Evolutionary conservation across 495 filamentous ascomycete genomes (phyloP), one percentile per base, ranked within the genome.

Genomic region (Jackrogersella multiformis): DNA sequence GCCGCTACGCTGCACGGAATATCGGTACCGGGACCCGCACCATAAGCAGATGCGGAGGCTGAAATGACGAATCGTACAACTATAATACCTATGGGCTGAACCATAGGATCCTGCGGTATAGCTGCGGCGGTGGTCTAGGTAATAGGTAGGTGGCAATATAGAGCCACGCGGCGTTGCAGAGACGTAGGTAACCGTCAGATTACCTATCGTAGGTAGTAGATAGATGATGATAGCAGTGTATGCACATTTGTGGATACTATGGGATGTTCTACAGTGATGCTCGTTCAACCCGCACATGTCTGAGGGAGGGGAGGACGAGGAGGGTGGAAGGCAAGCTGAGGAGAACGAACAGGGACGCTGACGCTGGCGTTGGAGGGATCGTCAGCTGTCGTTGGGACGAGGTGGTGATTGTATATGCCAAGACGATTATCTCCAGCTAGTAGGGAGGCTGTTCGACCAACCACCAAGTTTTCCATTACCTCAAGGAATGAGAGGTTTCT

Each of bases 321-420:
- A 15, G 2, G 4, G 35, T 26, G n/a, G 38, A 44, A 34, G 23
- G 32, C 16, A 20, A 21, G 7, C 13, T 13, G 21, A n/a, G 2
- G 5, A 21, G 32, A 6, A 16, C 13, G 35, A 44, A 21, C 30
- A 44, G 24, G 24, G 30, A 10, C 41, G 46, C 21, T 30, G 15
- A 56, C 26, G 24, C 23, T 48, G 55, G 48, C 42, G 38, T 10
- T 42, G 30, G 32, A 59, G 56, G 32, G 59, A 45, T 48, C 32
- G 32, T 34, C 60, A 56, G 51, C 51, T 20, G 8, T 38, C 42
- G 51, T 46, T 24, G 4, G 49, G 20, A 30, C 41, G 52, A 64
- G 60, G 3, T 21, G 32, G 51, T 36, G 15, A 36, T 51, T 52
- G 52, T 61, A 61, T 64, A 35, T 49, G 53, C 61, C 61, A 64